These are phyloP conservation scores for Leucoagaricus sp. DNA, from an alignment of 1,284 basidiomycete genomes.

Conservation along the genomic window DNA sequence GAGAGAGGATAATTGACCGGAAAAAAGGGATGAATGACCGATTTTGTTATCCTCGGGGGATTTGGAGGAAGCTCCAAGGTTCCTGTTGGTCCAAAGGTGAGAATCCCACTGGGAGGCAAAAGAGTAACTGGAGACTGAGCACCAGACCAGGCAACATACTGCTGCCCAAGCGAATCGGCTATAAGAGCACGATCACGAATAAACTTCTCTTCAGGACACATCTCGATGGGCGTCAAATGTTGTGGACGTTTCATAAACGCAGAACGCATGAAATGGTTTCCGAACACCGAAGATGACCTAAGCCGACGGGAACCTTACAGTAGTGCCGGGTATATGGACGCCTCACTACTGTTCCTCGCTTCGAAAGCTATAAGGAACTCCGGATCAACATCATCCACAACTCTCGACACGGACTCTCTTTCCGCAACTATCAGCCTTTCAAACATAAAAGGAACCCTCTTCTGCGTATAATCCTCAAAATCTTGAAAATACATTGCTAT, in stretches of 20 bases:
- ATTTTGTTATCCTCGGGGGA: too few relatives aligned
- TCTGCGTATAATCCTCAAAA: constrained; percentile 71
- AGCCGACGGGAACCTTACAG: neutral
- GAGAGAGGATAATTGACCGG: neutral
- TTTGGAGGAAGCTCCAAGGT: too few relatives aligned
- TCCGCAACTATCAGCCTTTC: constrained; percentile 80
- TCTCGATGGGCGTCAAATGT: constrained; percentile 71
- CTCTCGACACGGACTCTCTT: constrained; percentile 56
- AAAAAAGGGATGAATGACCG: too few relatives aligned
- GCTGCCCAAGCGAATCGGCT: constrained; percentile 58
- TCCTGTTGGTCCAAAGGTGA: too few relatives aligned
- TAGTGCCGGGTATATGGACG: too few relatives aligned
- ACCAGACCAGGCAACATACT: constrained; percentile 77
- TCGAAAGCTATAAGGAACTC: constrained; percentile 61
- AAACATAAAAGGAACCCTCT: constrained; percentile 69
- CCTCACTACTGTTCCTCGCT: too few relatives aligned
- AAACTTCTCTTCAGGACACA: constrained; percentile 79
- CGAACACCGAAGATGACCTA: constrained; percentile 76
- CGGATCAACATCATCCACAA: constrained; percentile 31
- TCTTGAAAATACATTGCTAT: constrained; percentile 71
- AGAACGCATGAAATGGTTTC: constrained; percentile 70
- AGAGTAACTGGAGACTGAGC: too few relatives aligned
- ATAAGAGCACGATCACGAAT: constrained; percentile 64
- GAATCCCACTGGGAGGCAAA: too few relatives aligned
- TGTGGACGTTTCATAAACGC: constrained; percentile 68